Evolutionary conservation across 2,329 filamentous ascomycete genomes (phyloP), one percentile per base, ranked within the genome.

Genomic region (Monosporascus ibericus): DNA sequence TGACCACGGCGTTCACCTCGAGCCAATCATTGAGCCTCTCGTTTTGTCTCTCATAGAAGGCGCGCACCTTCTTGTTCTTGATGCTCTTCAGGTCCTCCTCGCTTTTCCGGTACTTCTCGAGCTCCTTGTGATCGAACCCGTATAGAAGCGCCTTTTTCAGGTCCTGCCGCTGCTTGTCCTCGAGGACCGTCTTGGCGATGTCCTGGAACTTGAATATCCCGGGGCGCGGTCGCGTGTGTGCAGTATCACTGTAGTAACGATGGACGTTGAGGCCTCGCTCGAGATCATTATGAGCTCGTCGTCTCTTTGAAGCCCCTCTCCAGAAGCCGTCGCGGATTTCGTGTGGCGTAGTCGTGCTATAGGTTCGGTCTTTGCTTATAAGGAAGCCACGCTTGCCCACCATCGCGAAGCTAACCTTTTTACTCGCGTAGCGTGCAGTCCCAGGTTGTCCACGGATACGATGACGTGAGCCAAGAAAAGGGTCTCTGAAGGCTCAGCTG

Each of bases 1-100:
- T 74, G 44, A 84, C 80, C 6, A 82, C 70, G 37, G 77, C 75
- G 63, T 83, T 80, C 36, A 83, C 78, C 62, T 83, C 78, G 11
- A 80, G 65, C 80, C 79, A 82, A 56, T 81, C 79, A 55, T 82
- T 77, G 11, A 83, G 62, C 1, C 73, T 66, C 9, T 72, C 67
- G 55, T 84, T 84, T 59, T 82, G 79, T 15, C 69, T 68, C 55
- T 78, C 70, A 64, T 83, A 84, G 59, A 80, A 84, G 3, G 64
- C 57, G 17, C 75, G 69, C n/a, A 83, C 60, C 44, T 75, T 74
- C 62, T 80, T 81, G 52, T 75, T 72, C 60, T 75, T 72, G 53
- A 82, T 77, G 7, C 59, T 62, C 64, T 81, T 80, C 42, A 82
- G 63, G 59, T 81, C 74, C n/a, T 77, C 72, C 2, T 78, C 72